A percentile compares a stretch with the other conserved stretches of the same genome.
These are phyloP conservation scores for Gracilariopsis chorda DNA, from an alignment of 23 red algal species.

Conservation along the genomic window DNA sequence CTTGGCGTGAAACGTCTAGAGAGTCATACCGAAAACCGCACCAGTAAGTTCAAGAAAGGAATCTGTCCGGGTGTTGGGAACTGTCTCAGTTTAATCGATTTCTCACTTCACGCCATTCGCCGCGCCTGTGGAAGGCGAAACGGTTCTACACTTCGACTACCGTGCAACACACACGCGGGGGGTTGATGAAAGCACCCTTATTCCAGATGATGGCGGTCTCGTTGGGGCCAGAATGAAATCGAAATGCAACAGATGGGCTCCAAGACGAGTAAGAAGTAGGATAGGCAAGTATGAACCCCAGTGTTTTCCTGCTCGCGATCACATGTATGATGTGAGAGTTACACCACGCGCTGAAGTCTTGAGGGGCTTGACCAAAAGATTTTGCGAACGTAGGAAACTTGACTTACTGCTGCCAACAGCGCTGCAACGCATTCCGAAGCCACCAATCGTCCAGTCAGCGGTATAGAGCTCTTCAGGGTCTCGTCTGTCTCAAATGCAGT, in stretches of 20 bases:
- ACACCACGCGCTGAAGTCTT: slow-evolving; percentile 47
- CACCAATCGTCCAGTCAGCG: slow-evolving; percentile 29
- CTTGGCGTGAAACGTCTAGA: slow-evolving; percentile 26
- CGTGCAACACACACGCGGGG: neutral
- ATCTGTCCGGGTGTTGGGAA: slow-evolving; percentile 22
- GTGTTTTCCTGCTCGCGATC: too few relatives aligned
- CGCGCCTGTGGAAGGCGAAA: slow-evolving; percentile 11
- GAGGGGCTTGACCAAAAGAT: slow-evolving; percentile 30
- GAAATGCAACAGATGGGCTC: neutral
- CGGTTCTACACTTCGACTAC: slow-evolving; percentile 45
- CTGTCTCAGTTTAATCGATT: slow-evolving; percentile 53
- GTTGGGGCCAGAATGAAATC: neutral
- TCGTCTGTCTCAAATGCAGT: slow-evolving; percentile 46
- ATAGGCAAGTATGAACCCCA: too few relatives aligned
- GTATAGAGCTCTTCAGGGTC: slow-evolving; percentile 38
- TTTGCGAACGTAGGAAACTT: slow-evolving; percentile 47
- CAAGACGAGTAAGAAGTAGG: too few relatives aligned
- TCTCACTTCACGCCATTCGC: slow-evolving; percentile 9
- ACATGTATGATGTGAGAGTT: too few relatives aligned
- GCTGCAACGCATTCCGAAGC: slow-evolving; percentile 47
- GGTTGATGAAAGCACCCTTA: neutral
- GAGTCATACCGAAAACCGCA: slow-evolving; percentile 28
- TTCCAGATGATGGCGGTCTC: neutral
- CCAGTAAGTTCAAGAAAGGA: neutral
- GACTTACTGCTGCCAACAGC: slow-evolving; percentile 22